Percentiles rank a stretch among this genome's conserved stretches.
Conservation (phyloP, 495 filamentous ascomycete genomes). For the Cercophora newfieldiana region DNA sequence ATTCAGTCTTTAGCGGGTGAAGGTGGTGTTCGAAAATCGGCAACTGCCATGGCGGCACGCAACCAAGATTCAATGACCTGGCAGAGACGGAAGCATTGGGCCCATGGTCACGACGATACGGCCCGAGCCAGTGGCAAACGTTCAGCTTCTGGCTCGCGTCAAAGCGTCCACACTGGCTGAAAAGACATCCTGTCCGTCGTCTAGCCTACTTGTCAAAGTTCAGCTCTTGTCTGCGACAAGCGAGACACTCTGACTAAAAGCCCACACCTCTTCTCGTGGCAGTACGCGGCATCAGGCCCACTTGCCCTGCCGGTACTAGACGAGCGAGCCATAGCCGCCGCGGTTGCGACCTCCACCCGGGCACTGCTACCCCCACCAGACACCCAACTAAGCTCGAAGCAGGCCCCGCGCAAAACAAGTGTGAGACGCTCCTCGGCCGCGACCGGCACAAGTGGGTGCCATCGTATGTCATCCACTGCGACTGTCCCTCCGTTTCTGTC, state of each 20-base stretch:
- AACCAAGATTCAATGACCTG: neutral
- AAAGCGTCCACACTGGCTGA: neutral
- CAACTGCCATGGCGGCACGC: neutral
- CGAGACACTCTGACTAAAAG: neutral
- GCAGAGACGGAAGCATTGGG: neutral
- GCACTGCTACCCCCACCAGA: neutral
- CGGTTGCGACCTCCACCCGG: neutral
- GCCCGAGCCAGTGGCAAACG: neutral
- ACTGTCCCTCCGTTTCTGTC: neutral
- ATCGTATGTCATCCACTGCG: neutral
- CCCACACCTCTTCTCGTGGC: neutral
- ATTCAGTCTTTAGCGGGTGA: too few species aligned
- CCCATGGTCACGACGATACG: neutral
- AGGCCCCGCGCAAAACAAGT: too few species aligned
- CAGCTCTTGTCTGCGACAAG: neutral
- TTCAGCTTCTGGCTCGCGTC: neutral
- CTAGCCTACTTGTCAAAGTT: neutral
- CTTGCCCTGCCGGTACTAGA: neutral
- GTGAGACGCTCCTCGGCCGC: neutral
- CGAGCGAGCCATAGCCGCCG: neutral
- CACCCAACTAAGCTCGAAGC: neutral
- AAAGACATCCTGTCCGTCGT: neutral
- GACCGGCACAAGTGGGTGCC: neutral
- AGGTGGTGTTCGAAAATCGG: neutral
- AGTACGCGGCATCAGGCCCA: neutral